Evolutionary conservation across 257 asterid species (phyloP).

Genomic region (Solanum ossicruentum): DNA sequence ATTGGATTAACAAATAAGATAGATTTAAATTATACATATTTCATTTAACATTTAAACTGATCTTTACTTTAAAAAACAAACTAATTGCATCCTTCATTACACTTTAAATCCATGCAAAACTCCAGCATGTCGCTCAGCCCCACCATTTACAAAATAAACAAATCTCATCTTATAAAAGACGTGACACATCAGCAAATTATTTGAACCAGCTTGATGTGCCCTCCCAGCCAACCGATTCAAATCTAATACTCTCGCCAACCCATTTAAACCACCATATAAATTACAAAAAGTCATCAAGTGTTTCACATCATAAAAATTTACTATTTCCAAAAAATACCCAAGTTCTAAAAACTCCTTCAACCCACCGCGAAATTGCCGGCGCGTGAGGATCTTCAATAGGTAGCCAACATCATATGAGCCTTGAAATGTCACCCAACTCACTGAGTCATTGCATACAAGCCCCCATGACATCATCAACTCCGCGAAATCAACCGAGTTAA

Average conservation of each 20-base stretch:
- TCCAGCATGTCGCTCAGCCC: not conserved
- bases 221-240: not conserved
- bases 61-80: too few relatives aligned
- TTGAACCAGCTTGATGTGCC: not conserved
- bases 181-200: not conserved
- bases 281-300: not conserved
- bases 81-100: too few relatives aligned
- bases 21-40: too few relatives aligned
- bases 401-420: not conserved
- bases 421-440: not conserved
- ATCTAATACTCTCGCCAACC: fast-evolving
- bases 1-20: too few relatives aligned
- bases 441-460: not conserved
- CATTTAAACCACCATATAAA: not conserved
- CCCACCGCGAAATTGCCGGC: fast-evolving
- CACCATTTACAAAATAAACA: not conserved
- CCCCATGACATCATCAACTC: not conserved
- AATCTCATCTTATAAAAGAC: not conserved
- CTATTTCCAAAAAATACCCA: not conserved
- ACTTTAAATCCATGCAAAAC: not conserved
- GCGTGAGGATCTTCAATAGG: not conserved
- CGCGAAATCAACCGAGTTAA: not conserved
- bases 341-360: not conserved
- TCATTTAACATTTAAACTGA: too few relatives aligned
- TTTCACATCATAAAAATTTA: not conserved